phyloP scores from a whole-genome alignment of 208 protist species.

The Trypanosoma platydactyli region DNA sequence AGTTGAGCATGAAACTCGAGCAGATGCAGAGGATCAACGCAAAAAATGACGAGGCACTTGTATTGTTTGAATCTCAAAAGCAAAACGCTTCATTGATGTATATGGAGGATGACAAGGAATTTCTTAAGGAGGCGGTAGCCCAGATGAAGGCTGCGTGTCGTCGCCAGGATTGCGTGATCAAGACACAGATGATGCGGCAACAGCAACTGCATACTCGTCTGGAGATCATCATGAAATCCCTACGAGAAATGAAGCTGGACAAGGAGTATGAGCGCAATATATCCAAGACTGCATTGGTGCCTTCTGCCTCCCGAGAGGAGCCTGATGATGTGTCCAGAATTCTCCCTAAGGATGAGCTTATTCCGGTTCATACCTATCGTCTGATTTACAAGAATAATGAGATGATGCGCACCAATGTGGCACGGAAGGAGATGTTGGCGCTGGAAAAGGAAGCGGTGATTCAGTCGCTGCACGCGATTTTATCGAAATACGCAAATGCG shows the following conservation, averaged over 20 bases:
- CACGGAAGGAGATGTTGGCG: slow-evolving; percentile 90
- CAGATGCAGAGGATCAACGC: slow-evolving; percentile 51
- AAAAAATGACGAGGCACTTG: slow-evolving; percentile 45
- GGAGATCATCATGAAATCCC: slow-evolving; percentile 65
- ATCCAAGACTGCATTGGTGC: slow-evolving; percentile 72
- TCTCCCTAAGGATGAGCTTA: slow-evolving; percentile 72
- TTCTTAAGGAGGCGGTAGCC: slow-evolving; percentile 62
- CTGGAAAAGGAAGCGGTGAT: slow-evolving; percentile 87
- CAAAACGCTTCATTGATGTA: slow-evolving; percentile 40
- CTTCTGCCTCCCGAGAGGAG: slow-evolving; percentile 69
- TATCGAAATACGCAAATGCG: slow-evolving; percentile 46
- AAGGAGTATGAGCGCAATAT: slow-evolving; percentile 78
- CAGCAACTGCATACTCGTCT: slow-evolving; percentile 83
- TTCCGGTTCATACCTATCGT: slow-evolving; percentile 84
- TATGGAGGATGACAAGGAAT: slow-evolving; percentile 81
- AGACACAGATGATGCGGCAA: slow-evolving; percentile 78
- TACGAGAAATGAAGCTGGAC: slow-evolving; percentile 79
- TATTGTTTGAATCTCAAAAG: slow-evolving; percentile 39
- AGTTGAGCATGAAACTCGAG: slow-evolving; percentile 57
- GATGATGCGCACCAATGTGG: slow-evolving; percentile 74
- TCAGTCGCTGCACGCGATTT: slow-evolving; percentile 75
- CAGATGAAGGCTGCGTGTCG: slow-evolving; percentile 66
- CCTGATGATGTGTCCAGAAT: slow-evolving; percentile 76
- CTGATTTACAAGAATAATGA: slow-evolving; percentile 88
- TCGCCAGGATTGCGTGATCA: slow-evolving; percentile 77